Percentiles rank a stretch among this genome's conserved stretches.
Evolutionary conservation across 1,284 basidiomycete genomes (phyloP).

Genomic region (Grifola frondosa): DNA sequence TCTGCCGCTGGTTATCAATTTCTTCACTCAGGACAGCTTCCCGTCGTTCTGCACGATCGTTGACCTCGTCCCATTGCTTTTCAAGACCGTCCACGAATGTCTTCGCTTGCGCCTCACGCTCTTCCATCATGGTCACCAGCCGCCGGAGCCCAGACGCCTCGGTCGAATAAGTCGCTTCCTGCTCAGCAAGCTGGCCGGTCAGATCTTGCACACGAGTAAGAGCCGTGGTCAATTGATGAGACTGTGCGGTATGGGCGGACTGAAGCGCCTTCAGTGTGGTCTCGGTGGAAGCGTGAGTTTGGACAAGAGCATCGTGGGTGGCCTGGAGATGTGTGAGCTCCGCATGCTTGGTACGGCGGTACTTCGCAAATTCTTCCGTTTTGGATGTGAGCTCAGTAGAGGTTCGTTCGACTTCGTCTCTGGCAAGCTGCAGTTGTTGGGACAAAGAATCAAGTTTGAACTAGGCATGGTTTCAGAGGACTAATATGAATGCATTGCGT

Average conservation of each 20-base stretch:
- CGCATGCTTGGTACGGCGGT: constrained; percentile 70
- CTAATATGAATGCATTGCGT: background rate
- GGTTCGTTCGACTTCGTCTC: constrained; percentile 68
- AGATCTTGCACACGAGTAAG: constrained; percentile 72
- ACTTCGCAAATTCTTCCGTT: constrained; percentile 71
- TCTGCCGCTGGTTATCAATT: constrained; percentile 59
- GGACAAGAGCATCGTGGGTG: constrained; percentile 64
- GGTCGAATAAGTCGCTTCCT: constrained; percentile 74
- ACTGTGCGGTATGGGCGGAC: constrained; percentile 62
- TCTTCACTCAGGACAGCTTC: constrained; percentile 67
- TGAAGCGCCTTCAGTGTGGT: constrained; percentile 70
- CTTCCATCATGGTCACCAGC: constrained; percentile 79
- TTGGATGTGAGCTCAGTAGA: constrained; percentile 61
- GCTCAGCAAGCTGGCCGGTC: constrained; percentile 71
- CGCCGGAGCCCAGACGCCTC: constrained; percentile 73
- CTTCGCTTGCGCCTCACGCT: constrained; percentile 77
- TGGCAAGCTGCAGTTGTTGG: constrained; percentile 75
- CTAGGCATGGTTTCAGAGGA: constrained; percentile 34
- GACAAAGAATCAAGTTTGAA: constrained; percentile 78
- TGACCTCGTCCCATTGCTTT: constrained; percentile 71
- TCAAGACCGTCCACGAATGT: constrained; percentile 78
- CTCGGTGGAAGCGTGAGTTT: constrained; percentile 60
- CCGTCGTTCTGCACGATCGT: constrained; percentile 64
- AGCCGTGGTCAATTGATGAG: constrained; percentile 68
- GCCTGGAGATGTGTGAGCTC: constrained; percentile 75